Evolutionary conservation across 257 asterid genomes (phyloP), one percentile per base, ranked within the genome.

Genomic region (Fraxinus excelsior): DNA sequence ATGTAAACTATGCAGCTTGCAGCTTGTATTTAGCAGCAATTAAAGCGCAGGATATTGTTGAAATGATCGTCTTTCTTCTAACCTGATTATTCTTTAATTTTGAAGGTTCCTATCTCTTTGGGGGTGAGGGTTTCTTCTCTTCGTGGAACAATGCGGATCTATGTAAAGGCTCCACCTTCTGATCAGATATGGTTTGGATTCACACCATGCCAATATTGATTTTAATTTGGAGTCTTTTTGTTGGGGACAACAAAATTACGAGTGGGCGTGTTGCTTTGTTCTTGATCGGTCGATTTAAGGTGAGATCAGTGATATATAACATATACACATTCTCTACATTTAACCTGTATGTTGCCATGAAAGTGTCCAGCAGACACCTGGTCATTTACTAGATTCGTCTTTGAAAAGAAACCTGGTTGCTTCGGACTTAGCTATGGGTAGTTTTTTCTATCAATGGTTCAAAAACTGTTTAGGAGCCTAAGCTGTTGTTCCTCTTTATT

Each of bases 141-240:
- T 72, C 86, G 83, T 84, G 99, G 99, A 86, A 93, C 98, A 38
- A 51, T 93, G 82, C 84, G 92, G 66, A 69, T 95, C 67, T 86
- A 80, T 84, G 76, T 95, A 83, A 93, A 90, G 91, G 90, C 98
- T 51, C 99, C 99, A 65, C 99, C 98, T 83, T 96, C 98, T 35
- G 98, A 93, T 88, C 96, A 88, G 80, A 80, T 96, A 77, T 96
- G 99, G 98, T 86, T 87, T 84, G 97, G 92, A 65, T 96, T 96
- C 87, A 84, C 94, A 71, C 92, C 14, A 91, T 96, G 98, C 99
- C 53, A 96, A 89, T 80, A 81, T 96, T 79, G 96, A 91, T 65
- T 89, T 96, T 74, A 84, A 89, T 80, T 85, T 96, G 89, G 97
- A 90, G 66, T 86, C 98, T n/a, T 74, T 91, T 68, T 79, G 89